Evolutionary conservation across 352 stramenopile genomes (phyloP), one percentile per base, ranked within the genome.

Genomic region (Pythium inflatum): DNA sequence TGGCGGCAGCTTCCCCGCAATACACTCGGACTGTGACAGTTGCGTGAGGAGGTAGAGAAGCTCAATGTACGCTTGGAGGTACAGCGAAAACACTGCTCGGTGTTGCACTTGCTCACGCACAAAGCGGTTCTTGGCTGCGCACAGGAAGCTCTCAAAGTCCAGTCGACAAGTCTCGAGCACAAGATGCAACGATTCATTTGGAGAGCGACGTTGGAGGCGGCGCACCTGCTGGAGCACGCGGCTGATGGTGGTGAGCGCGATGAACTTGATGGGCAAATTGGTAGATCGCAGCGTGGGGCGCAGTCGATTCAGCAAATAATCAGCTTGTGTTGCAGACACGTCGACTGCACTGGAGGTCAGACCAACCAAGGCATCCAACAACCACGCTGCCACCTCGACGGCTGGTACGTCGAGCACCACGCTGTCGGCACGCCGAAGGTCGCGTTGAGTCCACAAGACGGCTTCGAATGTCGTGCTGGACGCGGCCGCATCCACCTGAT

Each of bases 401-500:
- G 77, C 85, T 16, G 91, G 86, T 18, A 94, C 85, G n/a, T 73
- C 43, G 9, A 81, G 11, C 16, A 84, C 80, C 2, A 61, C 70
- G 8, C 61, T 62, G 56, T 97, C 90, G 8, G 73, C n/a, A 20
- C 77, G 75, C 48, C 63, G 41, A 5, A 95, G 71, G 2, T 85
- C 82, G 18, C 87, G 77, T 30, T 96, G 80, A 0, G 88, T 95
- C 92, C 91, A 98, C 24, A 94, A 34, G 27, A 71, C 48, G 0
- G 91, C 85, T 67, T 94, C 83, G 33, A 81, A 95, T 0, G 60
- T 14, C 25, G 87, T 78, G 9, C 62, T 75, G 8, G 56, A 70
- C 11, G 81, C 79, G 18, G 86, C 89, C 25, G 60, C 48, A 49
- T 95, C 89, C 0, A 97, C 48, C 40, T 96, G 79, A 30, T 62